Conservation (phyloP, 345 rosid genomes). For the Turritis glabra region DNA sequence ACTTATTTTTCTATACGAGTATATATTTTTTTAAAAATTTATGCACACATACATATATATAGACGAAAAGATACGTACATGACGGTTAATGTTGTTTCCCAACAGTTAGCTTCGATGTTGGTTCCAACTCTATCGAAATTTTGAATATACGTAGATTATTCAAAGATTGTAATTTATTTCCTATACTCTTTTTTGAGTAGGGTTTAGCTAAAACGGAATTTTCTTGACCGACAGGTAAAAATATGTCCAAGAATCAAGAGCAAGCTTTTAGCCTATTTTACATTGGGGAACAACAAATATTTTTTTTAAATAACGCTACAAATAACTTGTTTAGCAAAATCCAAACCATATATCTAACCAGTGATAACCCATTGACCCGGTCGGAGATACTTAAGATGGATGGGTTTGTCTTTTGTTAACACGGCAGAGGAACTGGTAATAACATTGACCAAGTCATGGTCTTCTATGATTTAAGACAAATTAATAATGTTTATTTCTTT, state of each 20-base stretch:
- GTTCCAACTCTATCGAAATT: conserved; percentile 26
- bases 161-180: conserved; percentile 15
- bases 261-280: conserved; percentile 25
- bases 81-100: conserved; percentile 13
- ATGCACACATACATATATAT: conserved; percentile 9
- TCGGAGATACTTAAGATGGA: conserved; percentile 13
- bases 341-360: not conserved
- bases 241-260: conserved; percentile 7
- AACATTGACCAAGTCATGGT: conserved; percentile 43
- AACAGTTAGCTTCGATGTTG: conserved; percentile 38
- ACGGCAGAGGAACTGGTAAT: conserved; percentile 38
- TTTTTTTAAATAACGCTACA: not conserved
- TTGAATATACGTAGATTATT: conserved; percentile 15
- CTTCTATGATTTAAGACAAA: conserved; percentile 21
- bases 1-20: not conserved
- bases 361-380: conserved; percentile 28
- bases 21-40: not conserved
- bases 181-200: not conserved
- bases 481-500: not conserved
- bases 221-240: not conserved
- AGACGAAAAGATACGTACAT: conserved; percentile 27
- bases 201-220: conserved; percentile 1
- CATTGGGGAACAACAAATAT: not conserved
- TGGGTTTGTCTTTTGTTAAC: conserved; percentile 16
- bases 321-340: not conserved